These are phyloP conservation scores for Xylaria multiplex DNA, from an alignment of 2,329 filamentous ascomycete genomes.

Conservation along the genomic window DNA sequence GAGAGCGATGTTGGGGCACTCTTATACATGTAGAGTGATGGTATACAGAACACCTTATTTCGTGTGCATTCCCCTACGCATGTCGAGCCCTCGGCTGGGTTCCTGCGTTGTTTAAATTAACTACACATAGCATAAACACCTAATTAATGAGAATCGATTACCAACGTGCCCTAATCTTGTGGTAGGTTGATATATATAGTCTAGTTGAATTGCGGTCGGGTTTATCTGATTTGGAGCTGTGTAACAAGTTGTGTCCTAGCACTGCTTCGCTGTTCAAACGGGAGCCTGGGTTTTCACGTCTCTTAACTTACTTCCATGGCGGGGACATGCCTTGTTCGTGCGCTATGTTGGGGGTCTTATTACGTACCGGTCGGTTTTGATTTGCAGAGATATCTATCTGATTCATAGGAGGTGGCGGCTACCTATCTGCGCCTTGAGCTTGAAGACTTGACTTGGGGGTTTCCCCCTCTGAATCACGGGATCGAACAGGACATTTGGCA, in stretches of 20 bases:
- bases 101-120: conserved; percentile 12
- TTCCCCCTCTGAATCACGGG: too few species aligned
- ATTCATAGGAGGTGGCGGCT: too few species aligned
- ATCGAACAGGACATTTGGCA: too few species aligned
- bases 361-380: too few species aligned
- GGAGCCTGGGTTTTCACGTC: not conserved
- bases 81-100: conserved; percentile 4
- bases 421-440: too few species aligned
- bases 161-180: too few species aligned
- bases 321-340: not conserved
- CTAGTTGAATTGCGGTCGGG: not conserved
- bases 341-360: too few species aligned
- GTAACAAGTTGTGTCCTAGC: not conserved
- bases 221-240: not conserved
- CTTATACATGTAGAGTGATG: conserved; percentile 8
- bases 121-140: conserved; percentile 12
- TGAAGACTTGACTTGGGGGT: too few species aligned
- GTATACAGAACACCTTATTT: conserved; percentile 18
- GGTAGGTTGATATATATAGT: not conserved
- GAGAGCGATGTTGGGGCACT: not conserved
- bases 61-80: not conserved
- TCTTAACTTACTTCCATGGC: not conserved
- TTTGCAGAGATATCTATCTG: too few species aligned
- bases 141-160: conserved; percentile 27
- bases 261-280: not conserved